Conservation (phyloP, 1,284 basidiomycete genomes). For the Cryptococcus maquisensis region DNA sequence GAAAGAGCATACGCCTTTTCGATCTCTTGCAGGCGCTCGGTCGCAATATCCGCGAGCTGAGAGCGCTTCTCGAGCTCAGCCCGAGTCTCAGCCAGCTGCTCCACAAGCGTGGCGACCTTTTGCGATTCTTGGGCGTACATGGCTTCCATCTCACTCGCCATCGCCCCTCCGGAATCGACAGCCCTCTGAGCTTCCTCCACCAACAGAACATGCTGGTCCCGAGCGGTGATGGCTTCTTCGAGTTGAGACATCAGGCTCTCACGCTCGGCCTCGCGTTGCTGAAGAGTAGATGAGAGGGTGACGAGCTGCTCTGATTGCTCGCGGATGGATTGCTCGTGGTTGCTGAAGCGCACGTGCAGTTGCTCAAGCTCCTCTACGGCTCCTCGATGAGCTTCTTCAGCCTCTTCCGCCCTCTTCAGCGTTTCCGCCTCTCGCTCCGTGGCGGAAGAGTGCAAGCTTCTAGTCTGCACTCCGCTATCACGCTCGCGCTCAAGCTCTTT, state of each 20-base stretch:
- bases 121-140: constrained; percentile 66
- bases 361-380: constrained; percentile 66
- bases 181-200: constrained; percentile 80
- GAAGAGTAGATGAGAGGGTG: constrained; percentile 66
- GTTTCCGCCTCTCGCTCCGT: constrained; percentile 78
- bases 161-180: constrained; percentile 66
- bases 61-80: constrained; percentile 70
- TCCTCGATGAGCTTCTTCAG: constrained; percentile 74
- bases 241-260: constrained; percentile 63
- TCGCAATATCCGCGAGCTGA: constrained; percentile 67
- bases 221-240: constrained; percentile 63
- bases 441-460: constrained; percentile 68
- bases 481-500: constrained; percentile 66
- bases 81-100: constrained; percentile 68
- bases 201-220: constrained; percentile 78
- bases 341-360: constrained; percentile 63
- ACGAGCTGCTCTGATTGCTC: constrained; percentile 76
- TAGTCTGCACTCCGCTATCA: constrained; percentile 67
- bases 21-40: constrained; percentile 63
- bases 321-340: constrained; percentile 65
- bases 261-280: constrained; percentile 77
- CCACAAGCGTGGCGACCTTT: constrained; percentile 64
- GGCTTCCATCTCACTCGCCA: constrained; percentile 66
- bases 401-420: constrained; percentile 69
- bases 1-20: constrained; percentile 84